Percentiles rank a stretch among this genome's conserved stretches.
Conservation (phyloP, 768 basidiomycete species). For the Podaxis sp. region DNA sequence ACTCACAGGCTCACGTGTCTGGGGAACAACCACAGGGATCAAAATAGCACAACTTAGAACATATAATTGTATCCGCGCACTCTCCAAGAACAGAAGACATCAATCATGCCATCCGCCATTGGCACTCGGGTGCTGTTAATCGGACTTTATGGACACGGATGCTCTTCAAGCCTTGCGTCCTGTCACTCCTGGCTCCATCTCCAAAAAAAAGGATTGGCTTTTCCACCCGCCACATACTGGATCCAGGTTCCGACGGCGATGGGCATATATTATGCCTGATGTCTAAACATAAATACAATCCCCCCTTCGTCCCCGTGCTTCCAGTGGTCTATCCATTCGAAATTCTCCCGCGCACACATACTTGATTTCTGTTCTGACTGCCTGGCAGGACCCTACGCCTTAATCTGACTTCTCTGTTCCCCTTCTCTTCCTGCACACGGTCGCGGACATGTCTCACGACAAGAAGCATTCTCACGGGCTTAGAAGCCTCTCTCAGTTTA, state of each 20-base stretch:
- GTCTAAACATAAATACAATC: not conserved
- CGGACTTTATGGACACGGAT: conserved; percentile 4
- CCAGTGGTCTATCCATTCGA: not conserved
- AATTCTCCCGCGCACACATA: not conserved
- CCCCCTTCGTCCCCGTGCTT: not conserved
- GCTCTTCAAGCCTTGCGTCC: conserved; percentile 2
- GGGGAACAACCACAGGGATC: not conserved
- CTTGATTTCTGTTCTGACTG: not conserved
- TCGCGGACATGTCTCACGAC: not conserved
- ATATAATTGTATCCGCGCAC: conserved; percentile 8
- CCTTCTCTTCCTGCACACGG: not conserved
- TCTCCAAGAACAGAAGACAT: not conserved
- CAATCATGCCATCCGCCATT: not conserved
- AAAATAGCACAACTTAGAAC: not conserved
- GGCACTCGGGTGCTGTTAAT: conserved; percentile 12
- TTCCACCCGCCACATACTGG: not conserved
- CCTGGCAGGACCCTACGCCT: too few relatives aligned
- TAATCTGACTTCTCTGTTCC: not conserved
- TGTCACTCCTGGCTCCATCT: not conserved
- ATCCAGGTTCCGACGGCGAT: not conserved
- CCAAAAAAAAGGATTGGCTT: not conserved
- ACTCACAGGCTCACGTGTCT: not conserved
- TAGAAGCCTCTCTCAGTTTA: conserved; percentile 7
- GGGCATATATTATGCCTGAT: not conserved
- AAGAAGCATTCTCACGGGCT: not conserved